Percentiles rank a stretch among this genome's conserved stretches.
Conservation (phyloP, 106 monocot species). For the Dactylorhiza incarnata region DNA sequence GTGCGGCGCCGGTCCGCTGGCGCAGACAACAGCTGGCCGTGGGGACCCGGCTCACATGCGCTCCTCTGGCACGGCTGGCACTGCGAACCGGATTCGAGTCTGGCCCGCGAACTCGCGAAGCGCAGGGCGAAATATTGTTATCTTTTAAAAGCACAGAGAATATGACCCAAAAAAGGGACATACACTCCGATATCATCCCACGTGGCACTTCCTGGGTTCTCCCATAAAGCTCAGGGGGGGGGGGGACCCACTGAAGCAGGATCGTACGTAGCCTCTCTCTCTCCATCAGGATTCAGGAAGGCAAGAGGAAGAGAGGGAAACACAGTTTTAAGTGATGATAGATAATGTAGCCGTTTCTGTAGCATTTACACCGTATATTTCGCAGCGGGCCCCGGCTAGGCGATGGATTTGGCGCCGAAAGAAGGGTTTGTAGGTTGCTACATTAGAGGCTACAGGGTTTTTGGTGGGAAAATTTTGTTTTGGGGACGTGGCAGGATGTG, state of each 20-base stretch:
- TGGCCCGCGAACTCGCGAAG: not conserved
- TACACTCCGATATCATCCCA: not conserved
- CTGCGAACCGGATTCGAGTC: not conserved
- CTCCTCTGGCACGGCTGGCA: not conserved
- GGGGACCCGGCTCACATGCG: not conserved
- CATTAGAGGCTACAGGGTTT: not conserved
- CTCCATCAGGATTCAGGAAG: not conserved
- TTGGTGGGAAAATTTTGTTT: not conserved
- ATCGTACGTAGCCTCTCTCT: not conserved
- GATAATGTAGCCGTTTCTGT: not conserved
- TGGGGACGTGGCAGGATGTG: no score
- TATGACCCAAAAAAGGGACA: not conserved
- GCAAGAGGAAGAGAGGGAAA: not conserved
- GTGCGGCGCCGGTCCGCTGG: not conserved
- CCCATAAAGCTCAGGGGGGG: not conserved
- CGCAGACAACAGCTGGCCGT: constrained; percentile 1
- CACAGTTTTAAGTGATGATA: not conserved
- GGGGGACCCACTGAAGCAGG: not conserved
- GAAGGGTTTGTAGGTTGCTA: not conserved
- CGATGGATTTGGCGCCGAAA: not conserved
- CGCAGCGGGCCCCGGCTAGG: not conserved
- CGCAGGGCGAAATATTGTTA: no score
- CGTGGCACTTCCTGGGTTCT: not conserved
- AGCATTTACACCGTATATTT: not conserved
- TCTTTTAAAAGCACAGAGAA: not conserved